Evolutionary conservation across 2,329 filamentous ascomycete genomes (phyloP), one percentile per base, ranked within the genome.

Genomic region (Mycosphaerelloides madeirae): DNA sequence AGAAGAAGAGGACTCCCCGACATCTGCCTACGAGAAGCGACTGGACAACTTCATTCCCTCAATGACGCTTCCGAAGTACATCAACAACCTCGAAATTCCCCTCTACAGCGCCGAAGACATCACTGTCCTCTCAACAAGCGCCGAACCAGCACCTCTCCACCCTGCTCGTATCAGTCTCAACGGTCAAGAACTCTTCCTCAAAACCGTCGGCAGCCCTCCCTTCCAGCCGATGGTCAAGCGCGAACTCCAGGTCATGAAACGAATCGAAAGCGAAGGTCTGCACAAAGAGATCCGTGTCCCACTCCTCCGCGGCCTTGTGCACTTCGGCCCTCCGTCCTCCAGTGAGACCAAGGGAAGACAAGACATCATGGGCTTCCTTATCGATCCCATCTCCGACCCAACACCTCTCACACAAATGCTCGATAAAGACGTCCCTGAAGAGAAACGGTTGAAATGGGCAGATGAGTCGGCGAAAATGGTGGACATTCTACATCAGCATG

Each of bases 21-120:
- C 56, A 46, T 19, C 33, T 6, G 33, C 41, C 9, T 43, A 60
- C 13, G 33, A 46, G 16, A 32, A 53, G 15, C 56, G 54, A 15
- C 58, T 61, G 29, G 47, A 54, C 19, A 29, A 36, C 16, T 46
- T 62, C 25, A 52, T 61, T 1, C 62, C 61, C 3, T 42, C 52
- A 8, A 57, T 64, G 33, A 44, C 50, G 2, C 44, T 66, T 1
- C 64, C 63, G n/a, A 65, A 65, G 40, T 65, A 66, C 40, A 55
- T 64, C 16, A 53, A 50, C 25, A 48, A 56, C n/a, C 48, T 63
- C 19, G 40, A 53, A n/a, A 47, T 61, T 6, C 60, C 58, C 1
- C 44, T 41, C 3, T 51, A 53, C 25, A 41, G 42, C 22, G 58
- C 59, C 3, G 41, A 47, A 11, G 60, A 63, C 3, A 43, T 64